phyloP scores from a whole-genome alignment of 257 asterid species.

The Leptodermis oblonga region DNA sequence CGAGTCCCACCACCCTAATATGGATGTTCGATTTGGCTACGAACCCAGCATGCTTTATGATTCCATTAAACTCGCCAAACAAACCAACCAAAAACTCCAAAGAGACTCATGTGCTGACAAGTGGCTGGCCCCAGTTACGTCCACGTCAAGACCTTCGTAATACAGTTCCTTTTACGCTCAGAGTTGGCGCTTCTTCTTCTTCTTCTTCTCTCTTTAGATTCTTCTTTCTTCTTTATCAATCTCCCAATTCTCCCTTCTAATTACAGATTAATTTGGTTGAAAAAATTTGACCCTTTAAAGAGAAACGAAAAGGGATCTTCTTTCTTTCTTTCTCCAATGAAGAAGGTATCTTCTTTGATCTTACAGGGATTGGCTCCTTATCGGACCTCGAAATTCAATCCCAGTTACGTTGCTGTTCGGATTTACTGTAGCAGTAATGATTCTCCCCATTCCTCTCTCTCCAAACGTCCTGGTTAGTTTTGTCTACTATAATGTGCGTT shows the following conservation, averaged over 20 bases:
- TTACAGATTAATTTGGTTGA: neutral
- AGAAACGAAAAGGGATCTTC: neutral
- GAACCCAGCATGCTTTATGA: too few species aligned
- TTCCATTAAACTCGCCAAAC: too few species aligned
- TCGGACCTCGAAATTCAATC: constrained; percentile 27
- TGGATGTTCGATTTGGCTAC: too few species aligned
- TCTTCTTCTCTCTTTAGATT: neutral
- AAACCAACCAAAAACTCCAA: neutral
- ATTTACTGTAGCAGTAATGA: constrained; percentile 34
- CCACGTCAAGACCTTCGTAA: constrained; percentile 9
- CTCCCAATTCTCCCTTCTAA: neutral
- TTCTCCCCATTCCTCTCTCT: constrained; percentile 40
- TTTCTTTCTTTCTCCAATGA: constrained; percentile 28
- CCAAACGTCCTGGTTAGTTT: constrained; percentile 54
- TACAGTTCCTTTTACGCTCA: neutral
- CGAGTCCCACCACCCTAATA: too few species aligned
- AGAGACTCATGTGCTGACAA: constrained; percentile 7
- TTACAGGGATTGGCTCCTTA: constrained; percentile 27
- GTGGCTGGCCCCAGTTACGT: constrained; percentile 3
- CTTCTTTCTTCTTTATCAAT: neutral
- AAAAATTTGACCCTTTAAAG: neutral
- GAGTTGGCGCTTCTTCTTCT: constrained; percentile 16
- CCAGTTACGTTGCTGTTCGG: constrained; percentile 25
- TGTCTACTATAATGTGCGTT: neutral
- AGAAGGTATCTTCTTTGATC: constrained; percentile 31